Conservation (phyloP, 2,329 filamentous ascomycete genomes). For the Cordyceps cicadae region DNA sequence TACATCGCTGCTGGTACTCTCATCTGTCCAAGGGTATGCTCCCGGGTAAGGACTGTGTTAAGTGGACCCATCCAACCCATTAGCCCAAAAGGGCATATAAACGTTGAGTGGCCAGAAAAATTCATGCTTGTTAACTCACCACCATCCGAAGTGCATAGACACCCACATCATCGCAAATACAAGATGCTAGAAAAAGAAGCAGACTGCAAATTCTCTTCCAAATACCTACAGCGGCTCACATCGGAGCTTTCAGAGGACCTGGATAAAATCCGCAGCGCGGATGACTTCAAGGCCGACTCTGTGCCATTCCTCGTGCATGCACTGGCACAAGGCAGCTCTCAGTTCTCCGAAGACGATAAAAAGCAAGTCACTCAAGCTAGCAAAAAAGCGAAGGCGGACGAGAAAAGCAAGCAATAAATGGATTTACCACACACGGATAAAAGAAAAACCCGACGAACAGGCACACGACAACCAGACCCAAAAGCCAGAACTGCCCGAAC, state of each 20-base stretch:
- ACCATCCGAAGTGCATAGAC: not conserved
- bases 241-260: slow-evolving; percentile 67
- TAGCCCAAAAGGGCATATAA: too few relatives aligned
- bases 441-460: not conserved
- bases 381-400: not conserved
- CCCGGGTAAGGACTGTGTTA: too few relatives aligned
- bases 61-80: too few relatives aligned
- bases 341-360: slow-evolving; percentile 44
- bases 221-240: slow-evolving; percentile 62
- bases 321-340: slow-evolving; percentile 56
- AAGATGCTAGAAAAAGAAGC: slow-evolving; percentile 11
- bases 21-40: too few relatives aligned
- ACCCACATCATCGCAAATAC: not conserved
- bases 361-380: slow-evolving; percentile 17
- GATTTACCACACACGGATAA: not conserved
- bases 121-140: too few relatives aligned
- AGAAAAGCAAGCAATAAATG: not conserved
- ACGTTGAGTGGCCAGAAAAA: too few relatives aligned
- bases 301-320: slow-evolving; percentile 59
- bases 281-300: slow-evolving; percentile 61
- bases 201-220: slow-evolving; percentile 47
- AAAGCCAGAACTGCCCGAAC: too few relatives aligned
- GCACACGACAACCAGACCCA: not conserved
- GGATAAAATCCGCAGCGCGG: slow-evolving; percentile 57
- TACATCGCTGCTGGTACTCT: too few relatives aligned